Percentiles rank a stretch among this genome's conserved stretches.
phyloP scores from a whole-genome alignment of 1,284 basidiomycete species.

The Moniliophthora roreri region DNA sequence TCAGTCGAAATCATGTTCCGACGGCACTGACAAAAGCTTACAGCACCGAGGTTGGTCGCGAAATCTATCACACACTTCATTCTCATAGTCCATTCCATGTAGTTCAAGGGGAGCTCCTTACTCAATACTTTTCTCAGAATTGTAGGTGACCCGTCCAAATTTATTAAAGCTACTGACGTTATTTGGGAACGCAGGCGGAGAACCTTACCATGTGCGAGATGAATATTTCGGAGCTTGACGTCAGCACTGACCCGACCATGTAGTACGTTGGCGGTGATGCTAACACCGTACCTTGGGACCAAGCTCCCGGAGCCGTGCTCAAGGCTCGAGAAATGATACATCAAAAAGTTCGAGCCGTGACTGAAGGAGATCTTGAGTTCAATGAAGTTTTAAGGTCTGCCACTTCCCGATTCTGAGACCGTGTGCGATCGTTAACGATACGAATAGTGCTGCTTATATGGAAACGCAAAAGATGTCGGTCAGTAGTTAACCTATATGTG shows the following conservation, averaged over 20 bases:
- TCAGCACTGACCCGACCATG: slow-evolving; percentile 10
- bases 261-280: slow-evolving; percentile 76
- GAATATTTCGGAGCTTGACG: neutral
- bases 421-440: neutral
- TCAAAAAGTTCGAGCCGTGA: slow-evolving; percentile 41
- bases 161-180: slow-evolving; percentile 3
- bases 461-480: slow-evolving; percentile 80
- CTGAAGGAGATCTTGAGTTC: slow-evolving; percentile 42
- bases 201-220: slow-evolving; percentile 61
- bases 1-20: neutral
- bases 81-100: slow-evolving; percentile 8
- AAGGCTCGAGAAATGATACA: slow-evolving; percentile 59
- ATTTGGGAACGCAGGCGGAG: slow-evolving; percentile 56
- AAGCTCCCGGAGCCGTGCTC: slow-evolving; percentile 55
- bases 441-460: slow-evolving; percentile 69
- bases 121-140: slow-evolving; percentile 83
- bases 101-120: slow-evolving; percentile 69
- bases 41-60: neutral
- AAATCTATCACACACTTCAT: slow-evolving; percentile 61
- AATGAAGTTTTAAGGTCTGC: slow-evolving; percentile 69
- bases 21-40: neutral
- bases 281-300: slow-evolving; percentile 63
- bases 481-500: slow-evolving; percentile 26
- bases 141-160: slow-evolving; percentile 39
- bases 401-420: neutral